Base-by-base conservation (phyloP, 2,329 filamentous ascomycete genomes). In the Alternaria sp. region DNA sequence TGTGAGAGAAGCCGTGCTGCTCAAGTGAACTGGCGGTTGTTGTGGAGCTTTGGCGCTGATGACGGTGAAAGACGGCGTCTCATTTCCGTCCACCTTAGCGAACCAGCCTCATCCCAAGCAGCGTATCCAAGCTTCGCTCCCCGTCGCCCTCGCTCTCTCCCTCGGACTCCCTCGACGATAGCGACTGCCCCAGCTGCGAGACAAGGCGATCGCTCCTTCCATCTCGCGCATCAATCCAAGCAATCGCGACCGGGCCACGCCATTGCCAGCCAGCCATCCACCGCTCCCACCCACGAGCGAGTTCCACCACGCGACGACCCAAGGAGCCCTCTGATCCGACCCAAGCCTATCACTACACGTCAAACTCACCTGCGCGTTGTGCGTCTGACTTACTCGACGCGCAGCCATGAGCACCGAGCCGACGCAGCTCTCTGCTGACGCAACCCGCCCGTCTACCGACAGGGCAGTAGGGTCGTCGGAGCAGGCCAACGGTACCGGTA, bases 361-460 rank as follows among this genome's bases (percentile, higher is more conserved):
- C 48, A 36, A 43, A 41, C 41, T 38, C n/a, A 43, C 57, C 61
- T 36, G 57, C 61, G 59, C 60, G 51, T 65, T 59, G 58, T 63
- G 63, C 56, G 48, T 54, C 51, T 47, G 56, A 69, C 64, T 61
- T 61, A 36, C 43, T 57, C 52, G 57, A 54, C 51, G 70, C 73
- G 68, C 72, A 66, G 72, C 70, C 68, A 80, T 79, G 78, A 79
- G 75, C 74, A 59, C 71, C 66, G 70, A 75, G 60, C 70, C 68
- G 34, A 59, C 65, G 53, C 71, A 71, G 64, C 61, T 70, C 58
- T 57, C 72, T 36, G 54, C 67, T 60, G 73, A 75, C 66, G 59
- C 69, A 61, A 62, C 67, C 34, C 72, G 65, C 53, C 63, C 73
- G 38, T 69, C 70, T 53, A 60, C 68, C 52, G 75, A 74, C 56